Evolutionary conservation across 805 yeast genomes (phyloP), one percentile per base, ranked within the genome.

Genomic region (Candida silvicultrix): DNA sequence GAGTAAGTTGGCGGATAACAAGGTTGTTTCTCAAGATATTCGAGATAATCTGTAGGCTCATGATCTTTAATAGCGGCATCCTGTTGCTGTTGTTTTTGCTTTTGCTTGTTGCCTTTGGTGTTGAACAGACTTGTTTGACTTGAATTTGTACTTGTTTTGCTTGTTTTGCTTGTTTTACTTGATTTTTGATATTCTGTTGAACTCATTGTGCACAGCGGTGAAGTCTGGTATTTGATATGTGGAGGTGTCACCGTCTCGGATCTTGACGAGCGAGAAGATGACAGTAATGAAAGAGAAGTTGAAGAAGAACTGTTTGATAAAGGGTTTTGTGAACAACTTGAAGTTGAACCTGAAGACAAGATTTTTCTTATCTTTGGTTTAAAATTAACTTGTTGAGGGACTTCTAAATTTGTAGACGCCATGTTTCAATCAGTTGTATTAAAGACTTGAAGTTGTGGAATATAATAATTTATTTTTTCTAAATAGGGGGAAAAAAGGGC

Each of bases 21-120:
- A 2, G 78, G 77, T 2, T 37, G 25, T 0, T 75, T 74, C 45
- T 73, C 64, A 9, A 70, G 48, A 53, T 56, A 63, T 43, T 57
- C 56, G 40, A 63, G 47, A 11, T 60, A 45, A 25, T 64, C 66
- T 20, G 14, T 12, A 12, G 23, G n/a, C 16, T 21, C 39, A 19
- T 10, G 14, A 4, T 34, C 37, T 10, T 15, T 8, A 20, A 6
- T 23, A 20, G 16, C 15, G 37, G 14, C 12, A 9, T 19, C n/a
- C n/a, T 35, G 38, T 16, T 28, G 31, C 9, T 35, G 38, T 19
- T 20, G 23, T 12, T 37, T 25, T 20, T 34, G 5, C 5, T 18
- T 6, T 7, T 10, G n/a, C 28, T 18, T 25, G 2, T 25, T 25
- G 15, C 16, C 9, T n/a, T 38, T 16, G 11, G n/a, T n/a, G 4